Percentiles rank a stretch among this genome's conserved stretches.
phyloP scores from a whole-genome alignment of 305 asterid genomes.

The Petunia hybrid region DNA sequence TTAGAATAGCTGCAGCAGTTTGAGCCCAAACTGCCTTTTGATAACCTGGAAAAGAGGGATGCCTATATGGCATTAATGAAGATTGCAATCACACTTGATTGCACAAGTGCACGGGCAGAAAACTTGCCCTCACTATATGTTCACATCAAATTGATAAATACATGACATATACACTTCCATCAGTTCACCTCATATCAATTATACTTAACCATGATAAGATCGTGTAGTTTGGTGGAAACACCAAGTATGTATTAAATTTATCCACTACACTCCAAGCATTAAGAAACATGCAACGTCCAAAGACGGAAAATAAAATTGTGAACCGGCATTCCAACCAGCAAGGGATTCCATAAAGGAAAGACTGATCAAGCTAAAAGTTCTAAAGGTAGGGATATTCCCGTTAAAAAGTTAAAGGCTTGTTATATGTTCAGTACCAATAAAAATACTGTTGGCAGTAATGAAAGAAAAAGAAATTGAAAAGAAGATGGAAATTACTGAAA shows the following conservation, averaged over 20 bases:
- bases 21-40: background rate
- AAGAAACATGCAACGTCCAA: slow-evolving; percentile 12
- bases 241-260: background rate
- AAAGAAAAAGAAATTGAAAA: background rate
- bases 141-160: background rate
- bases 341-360: slow-evolving; percentile 12
- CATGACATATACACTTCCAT: background rate
- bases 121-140: background rate
- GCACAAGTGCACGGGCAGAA: background rate
- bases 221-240: background rate
- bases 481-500: background rate
- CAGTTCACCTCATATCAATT: background rate
- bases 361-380: background rate
- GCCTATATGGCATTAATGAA: background rate
- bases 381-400: background rate
- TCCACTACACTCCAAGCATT: background rate
- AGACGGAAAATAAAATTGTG: background rate
- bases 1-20: background rate
- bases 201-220: background rate
- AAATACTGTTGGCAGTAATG: slow-evolving; percentile 15
- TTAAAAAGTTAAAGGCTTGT: background rate
- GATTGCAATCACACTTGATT: slow-evolving; percentile 25
- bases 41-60: slow-evolving; percentile 3
- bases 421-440: background rate
- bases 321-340: background rate